These are phyloP conservation scores for Musa acuminata DNA, from an alignment of 176 grass and related monocot genomes.

Conservation along the genomic window DNA sequence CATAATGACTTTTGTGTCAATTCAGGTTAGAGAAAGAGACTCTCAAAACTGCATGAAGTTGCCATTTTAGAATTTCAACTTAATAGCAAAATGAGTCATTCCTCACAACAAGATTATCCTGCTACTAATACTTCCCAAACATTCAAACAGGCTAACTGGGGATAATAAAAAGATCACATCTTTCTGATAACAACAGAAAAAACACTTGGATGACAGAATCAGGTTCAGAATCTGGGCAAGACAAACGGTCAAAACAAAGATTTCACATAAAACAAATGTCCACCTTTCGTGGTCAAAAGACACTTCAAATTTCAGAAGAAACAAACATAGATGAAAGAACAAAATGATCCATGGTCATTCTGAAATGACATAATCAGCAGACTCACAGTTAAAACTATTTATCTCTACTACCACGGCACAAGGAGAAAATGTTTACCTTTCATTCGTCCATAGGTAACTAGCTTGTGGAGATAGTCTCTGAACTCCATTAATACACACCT, in stretches of 20 bases:
- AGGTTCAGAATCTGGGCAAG: neutral
- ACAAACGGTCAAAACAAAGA: neutral
- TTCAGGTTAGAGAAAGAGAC: no score
- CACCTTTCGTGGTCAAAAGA: neutral
- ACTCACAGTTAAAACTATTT: neutral
- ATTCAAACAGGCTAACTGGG: neutral
- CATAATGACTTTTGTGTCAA: no score
- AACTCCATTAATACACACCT: conserved; percentile 62
- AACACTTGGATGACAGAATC: no score
- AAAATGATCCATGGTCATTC: neutral
- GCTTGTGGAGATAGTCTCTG: conserved; percentile 55
- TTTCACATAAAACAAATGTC: neutral
- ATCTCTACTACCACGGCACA: neutral
- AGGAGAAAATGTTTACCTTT: conserved; percentile 53
- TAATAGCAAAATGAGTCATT: neutral
- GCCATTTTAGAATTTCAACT: neutral
- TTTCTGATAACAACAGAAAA: neutral
- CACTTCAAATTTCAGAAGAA: neutral
- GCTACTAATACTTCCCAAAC: neutral
- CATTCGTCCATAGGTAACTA: conserved; percentile 52
- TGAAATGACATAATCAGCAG: neutral
- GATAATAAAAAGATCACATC: neutral
- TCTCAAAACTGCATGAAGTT: no score
- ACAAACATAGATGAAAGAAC: neutral
- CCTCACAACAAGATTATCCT: neutral